Base-by-base conservation (phyloP, 331 rosid genomes). In the Acacia concinna region DNA sequence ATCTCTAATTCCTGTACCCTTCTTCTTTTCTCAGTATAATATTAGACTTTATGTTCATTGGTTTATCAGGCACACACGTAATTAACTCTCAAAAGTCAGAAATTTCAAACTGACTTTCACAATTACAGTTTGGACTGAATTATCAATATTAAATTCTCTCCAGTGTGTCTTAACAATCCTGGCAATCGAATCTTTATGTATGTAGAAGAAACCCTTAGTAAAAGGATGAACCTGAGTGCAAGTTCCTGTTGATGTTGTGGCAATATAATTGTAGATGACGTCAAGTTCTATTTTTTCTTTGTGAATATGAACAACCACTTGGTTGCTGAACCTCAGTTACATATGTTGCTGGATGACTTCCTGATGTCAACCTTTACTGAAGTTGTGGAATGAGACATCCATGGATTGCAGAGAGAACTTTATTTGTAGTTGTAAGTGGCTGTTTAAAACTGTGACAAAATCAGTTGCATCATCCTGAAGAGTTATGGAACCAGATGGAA, bases 111-210 rank as follows among this genome's bases (percentile, higher is more conserved):
- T 70, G 41, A 47, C 41, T 8, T 64, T 60, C 80, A 74, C 14
- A 40, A 78, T 69, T 70, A 21, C 37, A 41, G 23, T 43, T 62
- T 54, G 63, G 51, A 28, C 31, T 51, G 74, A 59, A 62, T 64
- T 52, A 44, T 51, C 38, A 41, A 41, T 28, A 14, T 77, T 71
- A 40, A 41, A 59, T 49, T 71, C 51, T 64, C 60, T 32, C 41
- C 54, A 82, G 21, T 57, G 28, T 54, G 66, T 68, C 66, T 79
- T 63, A 76, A 62, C 73, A 79, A 72, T 76, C 59, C 70, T 59
- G 65, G 62, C 43, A 37, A 72, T 31, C 0, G n/a, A 31, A 28
- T 27, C 34, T 57, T 57, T 57, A 3, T 25, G 64, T 11, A 57
- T 25, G 8, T 57, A 10, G 32, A 57, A 57, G 30, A 25, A 21